Conservation (phyloP, 176 grass and related monocot genomes). For the Raddia guianensis region DNA sequence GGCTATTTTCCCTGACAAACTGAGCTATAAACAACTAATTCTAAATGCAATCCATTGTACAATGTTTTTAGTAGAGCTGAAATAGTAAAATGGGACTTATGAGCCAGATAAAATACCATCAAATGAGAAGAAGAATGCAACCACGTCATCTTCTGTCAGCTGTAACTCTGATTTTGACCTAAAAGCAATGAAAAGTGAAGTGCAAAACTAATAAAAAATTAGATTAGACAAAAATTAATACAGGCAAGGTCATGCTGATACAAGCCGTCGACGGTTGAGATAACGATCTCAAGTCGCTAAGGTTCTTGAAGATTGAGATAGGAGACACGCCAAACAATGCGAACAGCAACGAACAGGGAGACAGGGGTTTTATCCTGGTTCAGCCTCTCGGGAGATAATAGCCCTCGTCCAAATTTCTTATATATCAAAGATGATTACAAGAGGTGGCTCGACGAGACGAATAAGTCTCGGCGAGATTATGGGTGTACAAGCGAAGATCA, state of each 20-base stretch:
- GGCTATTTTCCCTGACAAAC: not conserved
- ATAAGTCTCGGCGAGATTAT: no score
- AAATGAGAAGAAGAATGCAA: conserved; percentile 89
- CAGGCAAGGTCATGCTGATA: not conserved
- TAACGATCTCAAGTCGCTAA: no score
- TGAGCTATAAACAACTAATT: conserved; percentile 10
- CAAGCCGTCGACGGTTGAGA: no score
- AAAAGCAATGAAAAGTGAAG: conserved; percentile 24
- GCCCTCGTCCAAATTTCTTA: no score
- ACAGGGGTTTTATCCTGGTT: no score
- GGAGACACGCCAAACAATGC: no score
- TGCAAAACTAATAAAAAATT: conserved; percentile 11
- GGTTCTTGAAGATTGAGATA: no score
- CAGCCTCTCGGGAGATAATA: no score
- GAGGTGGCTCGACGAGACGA: no score
- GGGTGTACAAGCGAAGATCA: no score
- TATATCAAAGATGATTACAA: no score
- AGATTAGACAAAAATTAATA: not conserved
- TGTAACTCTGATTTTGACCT: conserved; percentile 81
- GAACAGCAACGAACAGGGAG: no score
- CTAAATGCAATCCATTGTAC: not conserved
- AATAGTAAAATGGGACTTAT: not conserved
- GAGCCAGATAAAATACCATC: conserved; percentile 58
- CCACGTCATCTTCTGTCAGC: conserved; percentile 85
- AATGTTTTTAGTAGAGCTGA: not conserved